Base-by-base conservation (phyloP, 116 monocot species). In the Posidonia oceanica region DNA sequence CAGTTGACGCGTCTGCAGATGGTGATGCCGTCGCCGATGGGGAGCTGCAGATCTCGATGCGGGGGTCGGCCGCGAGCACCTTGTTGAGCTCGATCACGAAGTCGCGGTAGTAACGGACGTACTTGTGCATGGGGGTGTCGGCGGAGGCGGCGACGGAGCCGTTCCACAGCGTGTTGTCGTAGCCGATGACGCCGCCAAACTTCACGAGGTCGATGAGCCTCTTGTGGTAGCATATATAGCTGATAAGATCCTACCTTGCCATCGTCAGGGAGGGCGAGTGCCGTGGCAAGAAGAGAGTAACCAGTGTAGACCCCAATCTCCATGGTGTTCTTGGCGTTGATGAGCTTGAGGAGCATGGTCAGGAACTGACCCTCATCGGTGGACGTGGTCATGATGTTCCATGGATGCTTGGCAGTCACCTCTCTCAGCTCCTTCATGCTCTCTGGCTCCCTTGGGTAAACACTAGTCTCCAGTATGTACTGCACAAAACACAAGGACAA, bases 101-200 rank as follows among this genome's bases (percentile, higher is more conserved):
- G 77, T 85, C 86, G 3, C 87, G 80, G 86, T 91, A 94, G 77
- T 91, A 84, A 1, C 94, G 76, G 52, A 94, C 87, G 79, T 94
- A 94, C 82, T 94, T 94, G 29, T 86, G 80, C 56, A 94, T 63
- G 0, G 91, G 94, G 7, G 94, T 84, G 69, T 88, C 94, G 14
- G 86, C 79, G 54, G 94, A 84, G 42, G 81, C 83, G 71, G 82
- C 94, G 61, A 94, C 82, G 3, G 94, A 80, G 0, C 94, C 94
- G 71, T 84, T 91, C 94, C 94, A 94, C 0, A 94, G 83, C 3
- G 94, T 94, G 84, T 94, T 94, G 75, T 94, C 94, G 78, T 94
- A 94, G 21, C 83, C 94, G 75, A 94, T 87, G 4, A 94, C 59
- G 4, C 94, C 94, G 37, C 94, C 94, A 0, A 86, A 65, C 82